Evolutionary conservation across 352 stramenopile species (phyloP).

Genomic region (Globisporangium spiculum): DNA sequence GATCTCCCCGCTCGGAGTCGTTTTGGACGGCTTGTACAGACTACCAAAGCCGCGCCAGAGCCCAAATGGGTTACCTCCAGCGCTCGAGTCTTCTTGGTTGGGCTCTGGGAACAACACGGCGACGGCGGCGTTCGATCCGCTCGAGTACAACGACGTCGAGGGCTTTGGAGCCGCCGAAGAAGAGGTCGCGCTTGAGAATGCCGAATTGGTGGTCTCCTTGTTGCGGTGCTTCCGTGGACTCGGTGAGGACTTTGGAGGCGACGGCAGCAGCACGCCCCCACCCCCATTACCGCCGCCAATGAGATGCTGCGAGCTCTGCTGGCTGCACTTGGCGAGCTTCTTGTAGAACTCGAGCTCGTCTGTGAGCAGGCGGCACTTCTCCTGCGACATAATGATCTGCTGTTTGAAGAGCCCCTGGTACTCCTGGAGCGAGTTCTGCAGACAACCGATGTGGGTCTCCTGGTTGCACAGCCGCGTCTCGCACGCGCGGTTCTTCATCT

Average conservation of each 20-base stretch:
- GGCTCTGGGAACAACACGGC: constrained; percentile 15
- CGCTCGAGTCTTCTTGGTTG: neutral
- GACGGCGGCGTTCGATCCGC: neutral
- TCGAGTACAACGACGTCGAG: neutral
- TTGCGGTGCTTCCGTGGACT: constrained; percentile 17
- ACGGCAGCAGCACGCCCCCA: neutral
- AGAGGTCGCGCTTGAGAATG: neutral
- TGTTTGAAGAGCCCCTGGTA: constrained; percentile 81
- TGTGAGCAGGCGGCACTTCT: constrained; percentile 70
- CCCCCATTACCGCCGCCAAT: neutral
- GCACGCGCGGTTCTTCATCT: constrained; percentile 67
- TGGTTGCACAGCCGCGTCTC: constrained; percentile 72
- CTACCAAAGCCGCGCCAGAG: constrained; percentile 18
- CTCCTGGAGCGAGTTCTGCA: constrained; percentile 75
- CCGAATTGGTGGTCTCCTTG: neutral
- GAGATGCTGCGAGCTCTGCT: constrained; percentile 33
- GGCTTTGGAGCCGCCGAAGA: neutral
- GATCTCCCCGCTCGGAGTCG: neutral
- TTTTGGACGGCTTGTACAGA: constrained; percentile 14
- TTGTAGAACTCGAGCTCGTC: constrained; percentile 86
- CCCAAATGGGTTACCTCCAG: constrained; percentile 4
- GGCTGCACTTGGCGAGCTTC: constrained; percentile 60
- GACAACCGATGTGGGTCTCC: constrained; percentile 66
- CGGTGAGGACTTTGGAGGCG: constrained; percentile 11
- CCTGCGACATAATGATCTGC: constrained; percentile 79